Evolutionary conservation across 2,329 filamentous ascomycete genomes (phyloP), one percentile per base, ranked within the genome.

Genomic region (Penicillium sp.): DNA sequence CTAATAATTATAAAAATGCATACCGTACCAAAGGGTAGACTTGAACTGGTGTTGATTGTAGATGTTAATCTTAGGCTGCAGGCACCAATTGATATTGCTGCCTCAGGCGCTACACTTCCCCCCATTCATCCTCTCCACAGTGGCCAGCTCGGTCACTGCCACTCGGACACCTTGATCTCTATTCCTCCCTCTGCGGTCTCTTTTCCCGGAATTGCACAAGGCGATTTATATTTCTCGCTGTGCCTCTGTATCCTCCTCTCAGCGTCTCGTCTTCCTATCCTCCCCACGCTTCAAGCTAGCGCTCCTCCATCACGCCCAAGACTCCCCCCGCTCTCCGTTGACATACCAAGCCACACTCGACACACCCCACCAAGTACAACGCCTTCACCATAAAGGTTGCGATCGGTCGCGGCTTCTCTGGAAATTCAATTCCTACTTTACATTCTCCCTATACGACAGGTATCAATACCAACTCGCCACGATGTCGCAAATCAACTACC

Each of bases 401-500:
- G 34, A 29, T 16, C 33, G 11, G 23, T 40, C 26, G 16, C 16
- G 23, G 13, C 19, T 26, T 1, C 18, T 24, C 16, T 16, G 23
- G 8, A 19, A 39, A 10, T 13, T 39, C 34, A 21, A 34, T 44
- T 36, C 18, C 5, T 7, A 24, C 24, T 14, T 7, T 5, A 10
- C 3, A 16, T 18, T 9, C n/a, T 6, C 21, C 37, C 10, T 43
- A 21, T 26, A 16, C n/a, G 16, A 21, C 19, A 31, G 19, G 23
- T 29, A 31, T 16, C 36, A 37, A 44, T 34, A 29, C 48, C 53
- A 52, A 57, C 34, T 45, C 54, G 53, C 50, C 47, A 71, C 53
- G 54, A 78, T 77, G 76, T 68, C 76, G 52, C 71, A 74, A 67
- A 74, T 84, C 76, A 87, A 87, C 73, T 87, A 84, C 79, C 90